Conservation (phyloP, 805 yeast species). For the Yarrowia sp. region DNA sequence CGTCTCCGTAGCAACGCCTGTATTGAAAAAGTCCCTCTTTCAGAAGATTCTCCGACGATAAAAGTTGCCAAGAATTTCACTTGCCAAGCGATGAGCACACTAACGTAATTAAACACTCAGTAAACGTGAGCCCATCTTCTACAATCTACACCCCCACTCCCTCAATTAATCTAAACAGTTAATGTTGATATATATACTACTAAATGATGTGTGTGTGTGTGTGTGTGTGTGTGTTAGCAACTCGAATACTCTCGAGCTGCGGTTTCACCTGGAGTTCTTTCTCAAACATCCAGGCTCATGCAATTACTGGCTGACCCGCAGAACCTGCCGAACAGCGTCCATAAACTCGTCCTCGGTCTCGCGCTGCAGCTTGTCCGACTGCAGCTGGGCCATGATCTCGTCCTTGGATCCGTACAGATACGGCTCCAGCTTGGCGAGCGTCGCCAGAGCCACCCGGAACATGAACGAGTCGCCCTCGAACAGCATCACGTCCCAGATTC, state of each 20-base stretch:
- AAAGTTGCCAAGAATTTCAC: too few species aligned
- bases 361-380: conserved; percentile 53
- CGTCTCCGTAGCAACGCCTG: too few species aligned
- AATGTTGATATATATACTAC: conserved; percentile 7
- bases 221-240: too few species aligned
- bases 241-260: too few species aligned
- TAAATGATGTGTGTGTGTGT: neutral
- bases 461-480: conserved; percentile 68
- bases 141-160: too few species aligned
- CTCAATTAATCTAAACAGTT: neutral
- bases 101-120: too few species aligned
- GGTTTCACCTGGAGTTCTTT: too few species aligned
- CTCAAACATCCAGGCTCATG: conserved; percentile 3
- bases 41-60: too few species aligned
- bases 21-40: too few species aligned
- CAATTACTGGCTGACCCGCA: conserved; percentile 42
- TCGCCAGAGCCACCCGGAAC: conserved; percentile 60
- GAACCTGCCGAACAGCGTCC: conserved; percentile 52
- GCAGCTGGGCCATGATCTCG: conserved; percentile 55
- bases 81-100: too few species aligned
- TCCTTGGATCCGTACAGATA: conserved; percentile 59
- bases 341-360: conserved; percentile 62
- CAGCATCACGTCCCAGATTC: conserved; percentile 63
- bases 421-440: conserved; percentile 58
- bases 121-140: too few species aligned